Evolutionary conservation across 805 yeast genomes (phyloP).

Genomic region (Wickerhamomyces xylosicus): DNA sequence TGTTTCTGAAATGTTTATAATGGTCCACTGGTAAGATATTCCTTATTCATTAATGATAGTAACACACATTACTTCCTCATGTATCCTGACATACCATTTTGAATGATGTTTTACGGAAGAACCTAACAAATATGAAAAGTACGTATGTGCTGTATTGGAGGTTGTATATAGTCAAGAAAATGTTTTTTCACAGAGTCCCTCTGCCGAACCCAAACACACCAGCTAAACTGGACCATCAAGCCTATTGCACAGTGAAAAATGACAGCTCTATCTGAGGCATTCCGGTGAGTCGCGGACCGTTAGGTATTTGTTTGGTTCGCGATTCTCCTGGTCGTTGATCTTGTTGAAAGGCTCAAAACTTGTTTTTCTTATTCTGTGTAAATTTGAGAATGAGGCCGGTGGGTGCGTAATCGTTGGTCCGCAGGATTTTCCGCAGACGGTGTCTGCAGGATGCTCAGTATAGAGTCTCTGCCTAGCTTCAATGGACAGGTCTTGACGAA

Average conservation of each 20-base stretch:
- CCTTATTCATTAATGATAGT: neutral
- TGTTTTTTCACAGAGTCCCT: neutral
- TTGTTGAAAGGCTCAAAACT: too few species aligned
- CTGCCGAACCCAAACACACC: neutral
- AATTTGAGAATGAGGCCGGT: neutral
- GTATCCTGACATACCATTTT: constrained; percentile 15
- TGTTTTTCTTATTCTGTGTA: neutral
- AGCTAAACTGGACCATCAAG: neutral
- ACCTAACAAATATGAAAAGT: neutral
- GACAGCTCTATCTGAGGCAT: neutral
- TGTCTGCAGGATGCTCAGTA: neutral
- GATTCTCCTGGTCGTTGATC: neutral
- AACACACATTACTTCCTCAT: neutral
- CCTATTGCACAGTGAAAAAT: neutral
- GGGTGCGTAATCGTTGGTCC: neutral
- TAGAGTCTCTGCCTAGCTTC: neutral
- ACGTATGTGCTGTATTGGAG: neutral
- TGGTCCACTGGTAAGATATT: neutral
- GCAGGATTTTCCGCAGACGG: neutral
- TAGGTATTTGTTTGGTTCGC: neutral
- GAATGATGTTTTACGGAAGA: constrained; percentile 9
- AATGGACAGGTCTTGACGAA: too few species aligned
- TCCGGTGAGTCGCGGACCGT: neutral
- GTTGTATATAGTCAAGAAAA: neutral
- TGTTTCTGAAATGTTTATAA: too few species aligned